Percentiles rank a stretch among this genome's conserved stretches.
Evolutionary conservation across 805 yeast genomes (phyloP).

Genomic region (Candida manassasensis): DNA sequence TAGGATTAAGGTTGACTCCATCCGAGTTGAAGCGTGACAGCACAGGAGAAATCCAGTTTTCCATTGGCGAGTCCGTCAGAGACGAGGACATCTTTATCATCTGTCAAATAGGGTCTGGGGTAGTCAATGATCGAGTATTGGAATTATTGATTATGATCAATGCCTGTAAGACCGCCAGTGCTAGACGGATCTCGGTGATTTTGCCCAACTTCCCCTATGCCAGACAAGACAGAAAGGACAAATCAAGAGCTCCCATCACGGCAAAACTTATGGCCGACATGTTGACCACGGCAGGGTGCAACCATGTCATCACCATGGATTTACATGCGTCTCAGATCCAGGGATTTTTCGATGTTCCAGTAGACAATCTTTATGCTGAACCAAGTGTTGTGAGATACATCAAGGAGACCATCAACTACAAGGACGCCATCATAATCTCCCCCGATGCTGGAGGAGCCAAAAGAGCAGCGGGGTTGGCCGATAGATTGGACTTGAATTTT

Average conservation of each 20-base stretch:
- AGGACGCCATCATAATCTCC: slow-evolving; percentile 74
- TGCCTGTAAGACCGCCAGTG: slow-evolving; percentile 95
- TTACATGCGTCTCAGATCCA: slow-evolving; percentile 96
- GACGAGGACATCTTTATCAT: slow-evolving; percentile 78
- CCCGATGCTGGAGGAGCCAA: slow-evolving; percentile 99
- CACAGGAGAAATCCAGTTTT: slow-evolving; percentile 72
- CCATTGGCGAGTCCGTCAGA: slow-evolving; percentile 72
- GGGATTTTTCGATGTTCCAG: slow-evolving; percentile 94
- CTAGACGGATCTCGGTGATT: slow-evolving; percentile 89
- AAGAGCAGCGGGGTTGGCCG: slow-evolving; percentile 92
- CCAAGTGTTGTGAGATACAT: slow-evolving; percentile 85
- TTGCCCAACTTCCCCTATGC: slow-evolving; percentile 96
- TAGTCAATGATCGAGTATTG: slow-evolving; percentile 78
- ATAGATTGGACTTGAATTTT: slow-evolving; percentile 83
- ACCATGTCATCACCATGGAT: slow-evolving; percentile 95
- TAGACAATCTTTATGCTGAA: slow-evolving; percentile 92
- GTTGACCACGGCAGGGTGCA: slow-evolving; percentile 89
- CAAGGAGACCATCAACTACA: slow-evolving; percentile 51
- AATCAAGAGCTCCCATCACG: slow-evolving; percentile 92
- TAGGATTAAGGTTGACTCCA: slow-evolving; percentile 69
- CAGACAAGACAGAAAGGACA: slow-evolving; percentile 95
- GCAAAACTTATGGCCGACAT: slow-evolving; percentile 91
- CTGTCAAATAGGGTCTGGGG: slow-evolving; percentile 76
- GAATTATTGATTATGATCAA: slow-evolving; percentile 86
- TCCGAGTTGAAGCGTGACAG: slow-evolving; percentile 72